phyloP scores from a whole-genome alignment of 305 asterid genomes.

The Solanum hybrid region DNA sequence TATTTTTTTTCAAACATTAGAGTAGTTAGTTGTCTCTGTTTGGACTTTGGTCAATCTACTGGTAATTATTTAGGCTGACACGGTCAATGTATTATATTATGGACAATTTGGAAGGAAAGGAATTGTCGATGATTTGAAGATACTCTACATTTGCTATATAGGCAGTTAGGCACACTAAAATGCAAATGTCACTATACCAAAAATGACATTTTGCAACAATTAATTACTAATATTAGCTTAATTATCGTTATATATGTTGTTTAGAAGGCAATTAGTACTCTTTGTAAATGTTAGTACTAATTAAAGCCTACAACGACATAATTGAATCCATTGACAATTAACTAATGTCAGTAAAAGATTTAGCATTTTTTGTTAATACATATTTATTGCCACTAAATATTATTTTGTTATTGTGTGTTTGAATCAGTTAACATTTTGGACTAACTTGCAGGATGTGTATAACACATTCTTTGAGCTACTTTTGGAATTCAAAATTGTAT shows the following conservation, averaged over 20 bases:
- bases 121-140: not conserved
- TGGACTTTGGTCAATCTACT: not conserved
- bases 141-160: not conserved
- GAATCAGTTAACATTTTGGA: not conserved
- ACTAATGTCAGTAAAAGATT: fast-evolving
- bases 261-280: not conserved
- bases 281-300: not conserved
- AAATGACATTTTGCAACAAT: not conserved
- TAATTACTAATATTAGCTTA: not conserved
- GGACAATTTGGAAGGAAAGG: not conserved
- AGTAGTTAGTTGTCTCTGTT: not conserved
- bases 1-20: not conserved
- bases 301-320: not conserved
- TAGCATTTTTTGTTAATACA: not conserved
- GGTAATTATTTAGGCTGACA: not conserved
- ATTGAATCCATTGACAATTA: not conserved
- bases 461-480: not conserved
- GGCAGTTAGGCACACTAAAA: not conserved
- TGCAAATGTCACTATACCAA: not conserved
- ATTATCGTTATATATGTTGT: not conserved
- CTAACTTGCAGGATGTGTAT: not conserved
- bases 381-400: not conserved
- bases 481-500: not conserved
- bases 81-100: not conserved
- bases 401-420: too few species aligned